Evolutionary conservation across 192 early-diverging fungal genomes (phyloP).

Genomic region (Gryganskiella cystojenkinii): DNA sequence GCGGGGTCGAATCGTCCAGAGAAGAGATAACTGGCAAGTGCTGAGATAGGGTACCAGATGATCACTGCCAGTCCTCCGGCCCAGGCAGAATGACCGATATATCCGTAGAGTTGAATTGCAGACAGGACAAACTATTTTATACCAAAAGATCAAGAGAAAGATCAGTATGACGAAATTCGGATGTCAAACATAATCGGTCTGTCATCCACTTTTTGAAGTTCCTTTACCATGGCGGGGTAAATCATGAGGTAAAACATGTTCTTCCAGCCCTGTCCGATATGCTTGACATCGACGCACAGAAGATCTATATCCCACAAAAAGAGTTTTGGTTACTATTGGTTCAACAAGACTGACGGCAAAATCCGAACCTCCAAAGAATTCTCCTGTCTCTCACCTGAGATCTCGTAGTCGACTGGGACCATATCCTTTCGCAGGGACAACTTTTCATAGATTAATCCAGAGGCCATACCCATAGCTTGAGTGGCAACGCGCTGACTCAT

Average conservation of each 20-base stretch:
- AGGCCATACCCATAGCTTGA: conserved; percentile 46
- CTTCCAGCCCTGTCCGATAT: conserved; percentile 46
- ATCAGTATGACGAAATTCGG: too few relatives aligned
- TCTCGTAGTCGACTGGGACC: conserved; percentile 46
- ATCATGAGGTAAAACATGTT: conserved; percentile 37
- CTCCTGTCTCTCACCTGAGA: conserved; percentile 25
- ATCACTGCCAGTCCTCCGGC: conserved; percentile 34
- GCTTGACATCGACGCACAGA: conserved; percentile 37
- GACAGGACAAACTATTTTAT: conserved; percentile 33
- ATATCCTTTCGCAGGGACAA: conserved; percentile 48
- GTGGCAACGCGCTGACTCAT: conserved; percentile 38
- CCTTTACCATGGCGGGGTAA: conserved; percentile 21
- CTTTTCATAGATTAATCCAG: conserved; percentile 45
- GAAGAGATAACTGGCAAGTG: conserved; percentile 49
- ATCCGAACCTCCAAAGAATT: too few relatives aligned
- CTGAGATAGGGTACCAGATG: conserved; percentile 48
- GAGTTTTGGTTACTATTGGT: neutral
- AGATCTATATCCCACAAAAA: conserved; percentile 15
- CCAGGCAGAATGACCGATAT: conserved; percentile 46
- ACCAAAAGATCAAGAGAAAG: neutral
- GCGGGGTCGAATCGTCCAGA: conserved; percentile 45
- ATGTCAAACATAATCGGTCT: too few relatives aligned
- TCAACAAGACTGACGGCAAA: too few relatives aligned
- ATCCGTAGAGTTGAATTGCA: conserved; percentile 32
- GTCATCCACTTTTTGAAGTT: too few relatives aligned